Evolutionary conservation across 73 alveolate genomes (phyloP), one percentile per base, ranked within the genome.

Genomic region (Paramecium biaurelia): DNA sequence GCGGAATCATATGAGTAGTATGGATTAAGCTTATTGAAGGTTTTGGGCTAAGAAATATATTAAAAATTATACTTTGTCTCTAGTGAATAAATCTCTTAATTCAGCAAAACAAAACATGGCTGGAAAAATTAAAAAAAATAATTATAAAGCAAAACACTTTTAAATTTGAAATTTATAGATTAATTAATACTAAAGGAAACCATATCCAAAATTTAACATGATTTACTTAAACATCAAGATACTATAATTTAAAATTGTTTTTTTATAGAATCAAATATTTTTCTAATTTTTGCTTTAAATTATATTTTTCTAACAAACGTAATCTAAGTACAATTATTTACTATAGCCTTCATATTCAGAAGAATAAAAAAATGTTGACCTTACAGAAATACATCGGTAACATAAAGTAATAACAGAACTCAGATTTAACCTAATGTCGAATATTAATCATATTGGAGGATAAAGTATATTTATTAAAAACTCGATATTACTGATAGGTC

Each of bases 401-500:
- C 37, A 32, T 2, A 32, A 32, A 32, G 37, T 2, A 2, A 32
- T 32, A 32, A 32, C 1, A 32, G 37, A 32, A 32, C 37, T 32
- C 1, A 32, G 37, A 32, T 32, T 32, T 32, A 32, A 32, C 4
- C 37, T 32, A 32, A 32, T 32, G 37, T 32, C 37, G 4, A 32
- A 0, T 2, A 32, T 32, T 32, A 32, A 2, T 32, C 56, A 32
- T 85, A 94, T 43, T 70, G 30, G 97, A 95, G 10, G 96, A 85
- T 42, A 95, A 92, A 2, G 97, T 94, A 82, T 88, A 95, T 67
- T 94, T 96, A 56, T 93, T 95, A 79, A 76, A 92, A 14, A 94
- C 95, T 58, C 87, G 86, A 82, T 94, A 94, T 88, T 92, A 89
- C 96, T 95, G 92, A 87, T 94, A 94, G 59, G 92, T 92, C 97